Conservation (phyloP, 768 basidiomycete species). For the Cystobasidium onofrii region DNA sequence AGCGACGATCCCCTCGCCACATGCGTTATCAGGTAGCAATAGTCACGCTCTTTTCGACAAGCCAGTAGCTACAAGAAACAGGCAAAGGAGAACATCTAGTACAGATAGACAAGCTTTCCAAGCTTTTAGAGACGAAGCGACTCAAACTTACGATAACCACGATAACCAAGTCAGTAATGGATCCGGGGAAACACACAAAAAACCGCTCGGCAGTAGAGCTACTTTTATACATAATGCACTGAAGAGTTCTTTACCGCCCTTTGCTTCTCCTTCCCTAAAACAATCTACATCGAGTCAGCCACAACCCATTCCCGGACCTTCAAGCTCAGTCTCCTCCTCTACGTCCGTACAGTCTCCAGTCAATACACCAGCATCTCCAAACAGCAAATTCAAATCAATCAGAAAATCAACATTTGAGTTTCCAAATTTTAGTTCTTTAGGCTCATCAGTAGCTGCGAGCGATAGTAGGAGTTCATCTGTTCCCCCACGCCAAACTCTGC, state of each 20-base stretch:
- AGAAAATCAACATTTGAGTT: not conserved
- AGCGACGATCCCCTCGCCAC: not conserved
- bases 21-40: not conserved
- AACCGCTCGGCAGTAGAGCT: not conserved
- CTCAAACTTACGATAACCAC: not conserved
- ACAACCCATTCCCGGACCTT: not conserved
- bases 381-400: not conserved
- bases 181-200: not conserved
- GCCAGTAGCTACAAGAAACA: not conserved
- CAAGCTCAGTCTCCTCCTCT: not conserved
- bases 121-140: not conserved
- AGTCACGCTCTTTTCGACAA: not conserved
- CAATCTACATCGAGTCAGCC: not conserved
- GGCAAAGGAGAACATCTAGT: not conserved
- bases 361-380: not conserved
- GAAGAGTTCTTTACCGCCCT: not conserved
- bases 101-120: not conserved
- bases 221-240: not conserved
- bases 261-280: not conserved
- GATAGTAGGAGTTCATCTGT: not conserved
- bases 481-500: not conserved
- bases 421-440: not conserved
- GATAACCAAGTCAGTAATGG: not conserved
- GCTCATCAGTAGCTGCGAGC: not conserved
- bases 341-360: not conserved